These are phyloP conservation scores for Zygosaccharomyces pseudobailii DNA, from an alignment of 1,139 yeast species.

Conservation along the genomic window DNA sequence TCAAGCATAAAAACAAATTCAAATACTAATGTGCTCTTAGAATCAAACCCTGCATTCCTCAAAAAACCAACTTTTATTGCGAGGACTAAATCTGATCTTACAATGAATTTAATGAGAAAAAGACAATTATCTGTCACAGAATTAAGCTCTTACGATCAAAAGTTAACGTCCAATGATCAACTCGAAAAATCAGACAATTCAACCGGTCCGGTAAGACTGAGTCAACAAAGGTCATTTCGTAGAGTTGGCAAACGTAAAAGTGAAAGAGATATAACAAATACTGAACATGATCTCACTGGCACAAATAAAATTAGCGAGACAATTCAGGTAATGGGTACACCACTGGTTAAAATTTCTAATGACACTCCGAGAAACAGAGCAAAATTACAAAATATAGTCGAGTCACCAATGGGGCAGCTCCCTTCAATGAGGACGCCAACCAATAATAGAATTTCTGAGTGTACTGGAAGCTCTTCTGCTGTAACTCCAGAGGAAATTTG, in stretches of 20 bases:
- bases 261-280: background rate
- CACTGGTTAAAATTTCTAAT: slow-evolving; percentile 15
- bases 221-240: slow-evolving; percentile 22
- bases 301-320: background rate
- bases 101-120: slow-evolving; percentile 27
- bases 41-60: slow-evolving; percentile 14
- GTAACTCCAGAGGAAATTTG: background rate
- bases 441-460: background rate
- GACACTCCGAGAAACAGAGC: slow-evolving; percentile 8
- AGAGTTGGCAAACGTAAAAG: slow-evolving; percentile 29
- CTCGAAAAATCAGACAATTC: background rate
- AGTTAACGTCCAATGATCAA: background rate
- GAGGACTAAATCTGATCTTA: slow-evolving; percentile 30
- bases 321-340: slow-evolving; percentile 32
- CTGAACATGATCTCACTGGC: background rate
- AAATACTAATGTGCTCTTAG: slow-evolving; percentile 26
- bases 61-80: slow-evolving; percentile 20
- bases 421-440: background rate
- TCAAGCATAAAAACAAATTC: slow-evolving; percentile 22
- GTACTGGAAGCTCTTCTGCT: too few relatives aligned
- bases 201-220: background rate
- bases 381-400: slow-evolving; percentile 20
- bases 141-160: slow-evolving; percentile 11
- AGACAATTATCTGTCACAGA: slow-evolving; percentile 30
- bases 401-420: slow-evolving; percentile 20